Conservation (phyloP, 192 early-diverging fungal species). For the Rhizoclosmatium globosum region DNA sequence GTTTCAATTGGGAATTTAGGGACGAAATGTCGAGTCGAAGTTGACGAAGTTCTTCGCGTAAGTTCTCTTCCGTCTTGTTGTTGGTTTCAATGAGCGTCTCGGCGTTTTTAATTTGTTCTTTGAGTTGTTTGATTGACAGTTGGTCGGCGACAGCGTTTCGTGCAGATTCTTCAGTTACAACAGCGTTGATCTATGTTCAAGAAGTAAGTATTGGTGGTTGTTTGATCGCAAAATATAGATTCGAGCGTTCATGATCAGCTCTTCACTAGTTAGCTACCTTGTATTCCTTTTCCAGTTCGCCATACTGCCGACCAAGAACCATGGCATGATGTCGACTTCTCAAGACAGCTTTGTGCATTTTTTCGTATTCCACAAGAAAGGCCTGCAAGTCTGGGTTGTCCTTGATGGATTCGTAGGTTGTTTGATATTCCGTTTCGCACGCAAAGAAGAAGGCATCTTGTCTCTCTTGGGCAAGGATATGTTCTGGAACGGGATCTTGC, state of each 20-base stretch:
- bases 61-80: conserved; percentile 56
- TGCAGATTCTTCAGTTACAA: conserved; percentile 36
- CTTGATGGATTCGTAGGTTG: conserved; percentile 7
- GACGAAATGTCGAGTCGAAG: conserved; percentile 57
- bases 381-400: background rate
- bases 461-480: conserved; percentile 4
- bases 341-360: conserved; percentile 57
- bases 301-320: conserved; percentile 48
- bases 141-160: conserved; percentile 52
- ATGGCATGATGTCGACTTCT: conserved; percentile 49
- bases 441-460: conserved; percentile 31
- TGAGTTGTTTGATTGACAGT: conserved; percentile 50
- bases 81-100: conserved; percentile 53
- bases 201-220: too few relatives aligned
- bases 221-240: too few relatives aligned
- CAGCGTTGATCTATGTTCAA: conserved; percentile 30
- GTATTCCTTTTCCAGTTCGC: conserved; percentile 48
- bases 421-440: conserved; percentile 39
- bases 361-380: conserved; percentile 60
- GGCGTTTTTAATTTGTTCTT: conserved; percentile 57
- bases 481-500: too few relatives aligned
- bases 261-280: background rate
- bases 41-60: conserved; percentile 61
- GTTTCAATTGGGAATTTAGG: conserved; percentile 59
- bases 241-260: too few relatives aligned